These are phyloP conservation scores for Cyanidioschyzon merolae DNA, from an alignment of 23 red algal species.

Conservation along the genomic window DNA sequence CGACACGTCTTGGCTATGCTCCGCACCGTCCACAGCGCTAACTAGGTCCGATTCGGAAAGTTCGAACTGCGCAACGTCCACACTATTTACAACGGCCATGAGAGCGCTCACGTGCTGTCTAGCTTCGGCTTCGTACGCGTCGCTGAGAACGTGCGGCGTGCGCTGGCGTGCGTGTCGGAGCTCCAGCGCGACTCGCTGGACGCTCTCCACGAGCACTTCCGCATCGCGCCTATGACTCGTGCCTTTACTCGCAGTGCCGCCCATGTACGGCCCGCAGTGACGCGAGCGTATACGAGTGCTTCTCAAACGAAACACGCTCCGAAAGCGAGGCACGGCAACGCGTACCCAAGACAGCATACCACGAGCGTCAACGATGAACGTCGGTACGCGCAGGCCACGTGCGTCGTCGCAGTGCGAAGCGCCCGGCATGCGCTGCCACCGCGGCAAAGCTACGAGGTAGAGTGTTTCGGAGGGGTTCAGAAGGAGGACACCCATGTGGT, in stretches of 20 bases:
- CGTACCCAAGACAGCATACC: no score
- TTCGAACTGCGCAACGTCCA: neutral
- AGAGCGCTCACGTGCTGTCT: neutral
- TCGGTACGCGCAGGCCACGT: no score
- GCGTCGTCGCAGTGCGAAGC: no score
- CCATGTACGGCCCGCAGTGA: no score
- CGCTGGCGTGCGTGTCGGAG: neutral
- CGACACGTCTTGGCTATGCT: neutral
- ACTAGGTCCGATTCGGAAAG: neutral
- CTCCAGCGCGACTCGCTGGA: neutral
- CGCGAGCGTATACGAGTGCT: no score
- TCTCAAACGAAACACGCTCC: no score
- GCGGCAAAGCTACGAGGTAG: no score
- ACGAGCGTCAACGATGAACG: no score
- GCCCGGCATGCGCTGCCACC: no score
- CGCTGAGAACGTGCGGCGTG: neutral
- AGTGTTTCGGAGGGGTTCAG: no score
- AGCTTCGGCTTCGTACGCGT: neutral
- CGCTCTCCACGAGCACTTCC: constrained; percentile 1
- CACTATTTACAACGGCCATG: neutral
- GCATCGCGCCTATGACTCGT: neutral
- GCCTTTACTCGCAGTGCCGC: neutral
- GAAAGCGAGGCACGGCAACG: no score
- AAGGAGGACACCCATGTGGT: no score
- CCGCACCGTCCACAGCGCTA: neutral